These are phyloP conservation scores for Canna indica DNA, from an alignment of 176 grass and related monocot species.

Conservation along the genomic window DNA sequence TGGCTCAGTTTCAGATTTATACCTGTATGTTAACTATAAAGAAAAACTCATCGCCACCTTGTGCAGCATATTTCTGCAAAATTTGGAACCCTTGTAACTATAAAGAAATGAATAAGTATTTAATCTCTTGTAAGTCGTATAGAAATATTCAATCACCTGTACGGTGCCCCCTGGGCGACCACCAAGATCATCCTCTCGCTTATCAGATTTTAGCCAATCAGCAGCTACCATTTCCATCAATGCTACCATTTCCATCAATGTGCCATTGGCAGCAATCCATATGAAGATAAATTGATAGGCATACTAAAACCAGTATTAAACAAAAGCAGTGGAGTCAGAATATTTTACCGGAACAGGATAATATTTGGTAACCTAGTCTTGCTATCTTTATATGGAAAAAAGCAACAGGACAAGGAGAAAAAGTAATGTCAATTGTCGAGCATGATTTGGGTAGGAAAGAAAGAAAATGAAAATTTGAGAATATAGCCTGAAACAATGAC, in stretches of 20 bases:
- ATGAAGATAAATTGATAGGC: neutral
- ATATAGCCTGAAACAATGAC: neutral
- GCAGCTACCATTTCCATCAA: conserved; percentile 99
- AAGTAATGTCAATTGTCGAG: no score
- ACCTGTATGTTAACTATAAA: conserved; percentile 97
- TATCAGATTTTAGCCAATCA: conserved; percentile 96
- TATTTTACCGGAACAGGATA: no score
- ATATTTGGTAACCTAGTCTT: neutral
- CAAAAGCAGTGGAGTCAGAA: no score
- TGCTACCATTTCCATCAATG: conserved; percentile 98
- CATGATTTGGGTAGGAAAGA: no score
- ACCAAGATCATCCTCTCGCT: conserved; percentile 87
- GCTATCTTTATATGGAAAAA: no score
- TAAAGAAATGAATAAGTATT: no score
- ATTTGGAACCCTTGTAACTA: neutral
- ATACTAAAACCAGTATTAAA: neutral
- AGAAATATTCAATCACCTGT: conserved; percentile 42
- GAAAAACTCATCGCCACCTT: conserved; percentile 74
- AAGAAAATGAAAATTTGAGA: neutral
- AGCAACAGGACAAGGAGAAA: no score
- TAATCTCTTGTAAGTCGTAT: no score
- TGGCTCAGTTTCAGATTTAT: neutral
- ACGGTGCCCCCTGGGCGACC: conserved; percentile 74
- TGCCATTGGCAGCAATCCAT: conserved; percentile 82
- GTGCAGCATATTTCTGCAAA: conserved; percentile 88